phyloP scores from a whole-genome alignment of 2,329 filamentous ascomycete species.

The Alternaria sp. region DNA sequence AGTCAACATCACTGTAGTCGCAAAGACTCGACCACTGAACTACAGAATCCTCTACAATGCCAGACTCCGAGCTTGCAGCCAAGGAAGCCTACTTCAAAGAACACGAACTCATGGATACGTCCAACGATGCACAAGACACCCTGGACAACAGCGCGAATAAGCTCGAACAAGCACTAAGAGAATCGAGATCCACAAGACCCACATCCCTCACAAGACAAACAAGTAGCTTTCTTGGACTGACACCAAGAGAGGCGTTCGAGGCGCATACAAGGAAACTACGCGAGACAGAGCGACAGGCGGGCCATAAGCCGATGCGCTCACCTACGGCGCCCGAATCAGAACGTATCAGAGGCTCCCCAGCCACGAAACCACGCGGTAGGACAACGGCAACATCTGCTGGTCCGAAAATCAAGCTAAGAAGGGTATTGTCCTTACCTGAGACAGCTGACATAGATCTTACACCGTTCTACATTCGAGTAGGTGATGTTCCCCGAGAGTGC shows the following conservation, averaged over 20 bases:
- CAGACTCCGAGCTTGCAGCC: conserved; percentile 29
- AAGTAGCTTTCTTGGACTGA: conserved; percentile 44
- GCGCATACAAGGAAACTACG: conserved; percentile 29
- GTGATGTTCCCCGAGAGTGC: conserved; percentile 41
- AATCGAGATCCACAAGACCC: conserved; percentile 30
- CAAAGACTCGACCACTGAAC: neutral
- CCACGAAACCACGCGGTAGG: conserved; percentile 13
- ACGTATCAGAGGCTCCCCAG: conserved; percentile 24
- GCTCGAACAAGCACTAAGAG: conserved; percentile 33
- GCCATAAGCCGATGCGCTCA: conserved; percentile 21
- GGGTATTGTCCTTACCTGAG: conserved; percentile 33
- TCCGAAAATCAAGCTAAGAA: conserved; percentile 26
- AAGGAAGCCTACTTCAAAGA: conserved; percentile 43
- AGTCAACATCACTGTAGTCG: neutral
- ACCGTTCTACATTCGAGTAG: conserved; percentile 40
- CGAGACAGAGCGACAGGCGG: conserved; percentile 13
- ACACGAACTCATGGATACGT: conserved; percentile 39
- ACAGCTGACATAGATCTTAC: conserved; percentile 18
- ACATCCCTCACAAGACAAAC: conserved; percentile 22
- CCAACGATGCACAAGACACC: conserved; percentile 37
- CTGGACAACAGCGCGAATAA: conserved; percentile 20
- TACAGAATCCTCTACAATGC: conserved; percentile 23
- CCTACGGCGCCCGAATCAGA: conserved; percentile 29
- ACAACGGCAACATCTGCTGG: neutral
- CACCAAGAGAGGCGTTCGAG: conserved; percentile 42